Evolutionary conservation across 257 asterid genomes (phyloP), one percentile per base, ranked within the genome.

Genomic region (Misopates orontium): DNA sequence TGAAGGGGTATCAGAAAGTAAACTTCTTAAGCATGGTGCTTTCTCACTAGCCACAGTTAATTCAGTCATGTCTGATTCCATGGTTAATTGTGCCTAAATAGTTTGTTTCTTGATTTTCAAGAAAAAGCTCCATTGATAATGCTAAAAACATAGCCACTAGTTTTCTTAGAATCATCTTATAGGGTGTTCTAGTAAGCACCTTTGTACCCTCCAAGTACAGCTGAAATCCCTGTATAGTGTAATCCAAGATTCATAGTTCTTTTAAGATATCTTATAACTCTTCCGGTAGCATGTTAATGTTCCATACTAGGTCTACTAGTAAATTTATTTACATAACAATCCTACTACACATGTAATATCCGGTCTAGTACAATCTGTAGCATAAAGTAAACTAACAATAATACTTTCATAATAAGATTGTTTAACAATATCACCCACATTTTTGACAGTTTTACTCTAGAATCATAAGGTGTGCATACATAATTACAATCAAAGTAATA

Each of bases 111-210:
- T 50, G 48, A 65, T 32, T 48, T 65, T 18, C 60, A 65, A 15
- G 60, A 65, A 28, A 65, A 47, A 17, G 20, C 48, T 13, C 64
- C 64, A 9, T 25, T 19, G 28, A 1, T 1, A 5, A 58, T 23
- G 44, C 36, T 65, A 32, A 65, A 65, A 8, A 65, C 11, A 19
- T 65, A 65, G 11, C 45, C 44, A 24, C 70, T 65, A 32, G 70
- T 65, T 14, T 8, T 60, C 18, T 65, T 65, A 24, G 44, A 23
- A 10, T 65, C 47, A 14, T 65, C 61, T n/a, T 48, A 65, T 14
- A 23, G 18, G 49, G 52, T 65, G 20, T 49, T 65, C 70, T 60
- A 65, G 19, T 65, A 47, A 52, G 45, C 70, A 65, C 28, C 70
- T 24, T 15, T 48, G 1, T 25, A 65, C n/a, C 70, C 44, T 52